Base-by-base conservation (phyloP, 2,329 filamentous ascomycete species). In the Ceratocystis variospora region DNA sequence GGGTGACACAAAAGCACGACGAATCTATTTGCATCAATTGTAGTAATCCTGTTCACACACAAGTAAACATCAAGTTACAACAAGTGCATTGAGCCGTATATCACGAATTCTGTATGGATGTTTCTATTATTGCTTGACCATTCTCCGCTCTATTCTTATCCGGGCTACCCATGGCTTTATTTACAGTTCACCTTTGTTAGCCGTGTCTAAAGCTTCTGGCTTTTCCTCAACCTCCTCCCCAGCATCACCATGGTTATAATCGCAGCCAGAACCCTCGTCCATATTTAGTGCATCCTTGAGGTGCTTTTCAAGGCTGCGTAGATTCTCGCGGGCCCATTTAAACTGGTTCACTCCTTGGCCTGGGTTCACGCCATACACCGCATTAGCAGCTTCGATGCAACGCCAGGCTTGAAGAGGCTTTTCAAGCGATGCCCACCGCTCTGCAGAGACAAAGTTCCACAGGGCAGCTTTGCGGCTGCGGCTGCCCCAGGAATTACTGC, bases 401-500 rank as follows among this genome's bases (percentile, higher is more conserved):
- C 83, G 81, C 70, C 90, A 88, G 0, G 91, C 89, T 72, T 95
- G 88, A 15, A 88, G 83, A 64, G 85, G 85, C 72, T 93, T 92
- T 44, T 83, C 84, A 69, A 92, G 83, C 63, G 82, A 82, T 65
- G 93, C 79, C 94, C 94, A 99, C 1, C 86, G 82, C 71, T 96
- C 88, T 0, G 91, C 87, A 1, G 89, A 88, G 48, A 96, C 80
- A 25, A 94, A 81, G 70, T 87, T 88, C 92, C 92, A 99, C 69
- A 96, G 83, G 0, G 89, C 94, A 1, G 92, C 89, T 78, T 96
- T 99, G 62, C 94, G 82, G 68, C 81, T 82, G 68, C 93, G 82
- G 7, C 82, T 81, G 17, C 92, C 91, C 80, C 86, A 88, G 46
- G 78, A 78, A 68, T 85, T 82, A 7, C 81, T 83, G 0, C 87